A percentile compares a stretch with the other conserved stretches of the same genome.
Conservation (phyloP, 2,329 filamentous ascomycete species). For the Ceratocystis cacaofunesta region DNA sequence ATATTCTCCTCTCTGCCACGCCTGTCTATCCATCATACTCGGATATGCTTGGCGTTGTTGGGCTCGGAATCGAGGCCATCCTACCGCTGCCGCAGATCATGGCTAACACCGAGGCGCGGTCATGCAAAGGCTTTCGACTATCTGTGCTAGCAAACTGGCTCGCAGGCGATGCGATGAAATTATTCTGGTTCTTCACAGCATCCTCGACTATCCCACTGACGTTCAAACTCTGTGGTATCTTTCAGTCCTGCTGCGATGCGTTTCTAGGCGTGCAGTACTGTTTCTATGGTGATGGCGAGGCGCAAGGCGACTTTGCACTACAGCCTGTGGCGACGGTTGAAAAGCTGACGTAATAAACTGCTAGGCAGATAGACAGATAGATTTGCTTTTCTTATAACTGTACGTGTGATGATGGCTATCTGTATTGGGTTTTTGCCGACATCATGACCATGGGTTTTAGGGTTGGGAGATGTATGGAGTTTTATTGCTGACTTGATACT, state of each 20-base stretch:
- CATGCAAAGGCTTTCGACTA: conserved; percentile 63
- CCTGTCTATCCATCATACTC: conserved; percentile 52
- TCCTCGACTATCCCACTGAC: conserved; percentile 55
- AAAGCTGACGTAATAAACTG: conserved; percentile 12
- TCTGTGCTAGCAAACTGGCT: conserved; percentile 68
- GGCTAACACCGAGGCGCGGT: conserved; percentile 50
- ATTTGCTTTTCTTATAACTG: not conserved
- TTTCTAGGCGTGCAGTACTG: conserved; percentile 62
- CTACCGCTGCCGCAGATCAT: conserved; percentile 67
- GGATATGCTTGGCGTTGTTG: conserved; percentile 54
- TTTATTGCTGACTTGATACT: too few relatives aligned
- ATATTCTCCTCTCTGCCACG: conserved; percentile 49
- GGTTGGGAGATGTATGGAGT: too few relatives aligned
- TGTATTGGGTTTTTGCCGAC: not conserved
- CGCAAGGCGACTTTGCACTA: conserved; percentile 14
- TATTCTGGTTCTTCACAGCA: conserved; percentile 70
- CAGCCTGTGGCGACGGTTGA: conserved; percentile 14
- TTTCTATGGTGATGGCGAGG: conserved; percentile 38
- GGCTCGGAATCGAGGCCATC: conserved; percentile 64
- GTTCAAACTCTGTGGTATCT: conserved; percentile 70
- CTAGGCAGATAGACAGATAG: not conserved
- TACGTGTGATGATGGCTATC: not conserved
- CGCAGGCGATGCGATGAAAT: conserved; percentile 69
- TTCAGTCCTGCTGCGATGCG: conserved; percentile 63
- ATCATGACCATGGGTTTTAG: too few relatives aligned